Conservation (phyloP, 1,284 basidiomycete genomes). For the Megacollybia platyphylla region DNA sequence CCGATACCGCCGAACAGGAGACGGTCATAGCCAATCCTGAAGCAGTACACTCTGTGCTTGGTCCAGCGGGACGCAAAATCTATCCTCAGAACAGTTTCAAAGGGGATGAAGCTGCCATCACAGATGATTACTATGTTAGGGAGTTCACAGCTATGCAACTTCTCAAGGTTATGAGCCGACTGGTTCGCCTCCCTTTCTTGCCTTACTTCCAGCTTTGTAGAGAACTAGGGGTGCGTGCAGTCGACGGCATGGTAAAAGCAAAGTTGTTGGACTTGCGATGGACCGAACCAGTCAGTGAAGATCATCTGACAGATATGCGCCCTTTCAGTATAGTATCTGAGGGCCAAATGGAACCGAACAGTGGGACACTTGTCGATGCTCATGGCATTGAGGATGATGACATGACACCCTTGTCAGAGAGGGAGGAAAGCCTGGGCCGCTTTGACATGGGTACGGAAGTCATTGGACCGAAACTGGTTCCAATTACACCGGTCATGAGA, state of each 20-base stretch:
- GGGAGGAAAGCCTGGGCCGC: constrained; percentile 16
- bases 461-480: constrained; percentile 59
- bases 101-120: neutral
- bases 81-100: neutral
- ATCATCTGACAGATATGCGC: constrained; percentile 4
- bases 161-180: constrained; percentile 61
- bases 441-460: constrained; percentile 29
- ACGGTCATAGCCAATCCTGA: neutral
- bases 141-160: constrained; percentile 64
- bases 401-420: constrained; percentile 30
- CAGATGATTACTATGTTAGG: constrained; percentile 8
- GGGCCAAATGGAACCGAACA: constrained; percentile 12
- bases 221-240: constrained; percentile 63
- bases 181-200: constrained; percentile 49
- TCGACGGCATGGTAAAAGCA: constrained; percentile 71
- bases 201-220: constrained; percentile 70
- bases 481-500: constrained; percentile 66
- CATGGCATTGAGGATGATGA: constrained; percentile 30
- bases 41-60: neutral
- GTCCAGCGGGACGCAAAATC: constrained; percentile 1
- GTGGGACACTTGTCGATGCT: constrained; percentile 18
- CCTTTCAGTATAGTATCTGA: neutral
- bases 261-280: constrained; percentile 64
- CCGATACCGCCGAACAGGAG: constrained; percentile 3
- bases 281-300: constrained; percentile 45